A percentile compares a stretch with the other conserved stretches of the same genome.
phyloP scores from a whole-genome alignment of 257 asterid species.

The Fraxinus excelsior region DNA sequence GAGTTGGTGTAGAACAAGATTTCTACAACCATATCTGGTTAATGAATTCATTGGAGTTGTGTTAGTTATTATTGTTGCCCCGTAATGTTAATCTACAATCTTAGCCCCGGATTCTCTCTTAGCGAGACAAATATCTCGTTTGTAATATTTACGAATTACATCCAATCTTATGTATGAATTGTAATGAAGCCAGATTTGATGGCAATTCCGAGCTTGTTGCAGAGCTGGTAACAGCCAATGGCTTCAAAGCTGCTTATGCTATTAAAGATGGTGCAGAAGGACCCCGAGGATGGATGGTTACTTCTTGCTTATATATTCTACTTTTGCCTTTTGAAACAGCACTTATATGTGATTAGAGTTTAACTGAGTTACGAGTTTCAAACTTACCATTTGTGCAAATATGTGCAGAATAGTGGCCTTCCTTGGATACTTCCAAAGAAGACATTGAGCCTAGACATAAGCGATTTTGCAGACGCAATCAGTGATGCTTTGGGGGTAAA shows the following conservation, averaged over 20 bases:
- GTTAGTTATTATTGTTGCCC: neutral
- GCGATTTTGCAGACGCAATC: constrained; percentile 46
- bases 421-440: constrained; percentile 85
- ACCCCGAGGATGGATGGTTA: constrained; percentile 64
- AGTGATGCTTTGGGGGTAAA: constrained; percentile 40
- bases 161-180: constrained; percentile 49
- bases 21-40: neutral
- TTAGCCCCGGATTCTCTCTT: neutral
- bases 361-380: constrained; percentile 1
- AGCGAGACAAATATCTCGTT: neutral
- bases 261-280: constrained; percentile 93
- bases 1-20: neutral
- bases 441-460: constrained; percentile 43
- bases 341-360: neutral
- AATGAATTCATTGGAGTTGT: neutral
- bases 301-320: neutral
- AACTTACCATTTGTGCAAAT: constrained; percentile 27
- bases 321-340: neutral
- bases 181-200: constrained; percentile 96
- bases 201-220: constrained; percentile 98
- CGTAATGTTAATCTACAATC: neutral
- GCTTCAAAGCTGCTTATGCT: constrained; percentile 95
- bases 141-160: neutral
- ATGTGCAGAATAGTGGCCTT: constrained; percentile 83
- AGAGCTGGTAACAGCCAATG: constrained; percentile 86